These are phyloP conservation scores for Linnemannia exigua DNA, from an alignment of 192 early-diverging fungal species.

Conservation along the genomic window DNA sequence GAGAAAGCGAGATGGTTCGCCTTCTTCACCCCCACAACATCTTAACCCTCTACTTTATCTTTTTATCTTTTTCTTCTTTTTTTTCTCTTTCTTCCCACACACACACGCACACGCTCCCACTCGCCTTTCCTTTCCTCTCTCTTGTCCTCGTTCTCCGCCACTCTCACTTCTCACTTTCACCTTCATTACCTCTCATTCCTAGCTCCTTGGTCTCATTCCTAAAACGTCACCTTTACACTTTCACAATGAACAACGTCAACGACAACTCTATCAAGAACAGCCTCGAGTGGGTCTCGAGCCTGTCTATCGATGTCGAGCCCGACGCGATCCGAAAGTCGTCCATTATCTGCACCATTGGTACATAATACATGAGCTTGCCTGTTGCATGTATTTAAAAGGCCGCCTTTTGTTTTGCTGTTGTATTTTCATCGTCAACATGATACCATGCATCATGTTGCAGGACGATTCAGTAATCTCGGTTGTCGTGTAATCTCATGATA, in stretches of 20 bases:
- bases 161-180: background rate
- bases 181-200: slow-evolving; percentile 3
- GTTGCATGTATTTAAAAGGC: background rate
- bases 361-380: background rate
- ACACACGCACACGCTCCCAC: background rate
- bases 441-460: background rate
- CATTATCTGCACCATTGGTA: slow-evolving; percentile 88
- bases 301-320: slow-evolving; percentile 72
- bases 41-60: background rate
- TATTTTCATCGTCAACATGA: background rate
- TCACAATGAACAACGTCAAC: slow-evolving; percentile 22
- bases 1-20: background rate
- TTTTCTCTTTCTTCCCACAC: slow-evolving; percentile 1
- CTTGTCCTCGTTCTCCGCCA: background rate
- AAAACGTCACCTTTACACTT: background rate
- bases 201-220: background rate
- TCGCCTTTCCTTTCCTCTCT: background rate
- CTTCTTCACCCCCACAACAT: background rate
- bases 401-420: background rate
- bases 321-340: slow-evolving; percentile 78
- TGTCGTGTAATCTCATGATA: background rate
- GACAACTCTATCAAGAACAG: slow-evolving; percentile 66
- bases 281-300: slow-evolving; percentile 79
- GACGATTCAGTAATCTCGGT: background rate
- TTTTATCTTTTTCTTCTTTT: background rate